Base-by-base conservation (phyloP, 1,284 basidiomycete genomes). In the Trametes polyzona region DNA sequence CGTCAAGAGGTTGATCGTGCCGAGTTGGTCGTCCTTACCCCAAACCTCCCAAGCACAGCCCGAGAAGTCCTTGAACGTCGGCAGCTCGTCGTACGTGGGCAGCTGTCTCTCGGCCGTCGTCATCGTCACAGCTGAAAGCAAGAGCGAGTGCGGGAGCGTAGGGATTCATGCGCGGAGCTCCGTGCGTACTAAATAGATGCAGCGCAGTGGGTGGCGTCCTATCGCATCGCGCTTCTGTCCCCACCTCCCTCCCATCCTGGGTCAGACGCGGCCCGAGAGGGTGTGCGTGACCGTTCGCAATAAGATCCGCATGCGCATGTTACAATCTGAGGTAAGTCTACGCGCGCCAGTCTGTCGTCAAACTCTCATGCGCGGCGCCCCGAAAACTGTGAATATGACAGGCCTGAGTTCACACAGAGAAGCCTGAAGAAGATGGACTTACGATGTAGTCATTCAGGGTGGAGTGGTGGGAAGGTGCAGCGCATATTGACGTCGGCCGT, bases 1-100 rank as follows among this genome's bases (percentile, higher is more conserved):
- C 2, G 88, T 90, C 52, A 91, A 71, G 39, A 90, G 59, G 69
- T 90, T 90, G 48, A 90, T 73, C 2, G 87, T 90, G 4, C 88
- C 88, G 11, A 91, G 75, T 65, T 90, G 76, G 62, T 91, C 89
- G 21, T 84, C 81, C 36, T 77, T 71, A n/a, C 88, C 88, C 87
- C 88, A 91, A 2, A 91, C 78, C 2, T 76, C 76, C 89, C 89
- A 91, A 0, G 88, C 88, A 60, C 86, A 88, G 4, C 86, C 87
- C 6, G 74, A 68, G 55, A 82, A 76, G 44, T 84, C 74, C 58
- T 83, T 79, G 71, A 82, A 88, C 26, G 68, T 65, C 8, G 87
- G 85, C 1, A 89, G 73, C 61, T 88, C 82, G 64, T 88, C 84
- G 64, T 82, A 89, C 3, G 75, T 74, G 0, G 87, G 87, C 3